A percentile compares a stretch with the other conserved stretches of the same genome.
phyloP scores from a whole-genome alignment of 73 alveolate genomes.

The Blepharisma japonicum region DNA sequence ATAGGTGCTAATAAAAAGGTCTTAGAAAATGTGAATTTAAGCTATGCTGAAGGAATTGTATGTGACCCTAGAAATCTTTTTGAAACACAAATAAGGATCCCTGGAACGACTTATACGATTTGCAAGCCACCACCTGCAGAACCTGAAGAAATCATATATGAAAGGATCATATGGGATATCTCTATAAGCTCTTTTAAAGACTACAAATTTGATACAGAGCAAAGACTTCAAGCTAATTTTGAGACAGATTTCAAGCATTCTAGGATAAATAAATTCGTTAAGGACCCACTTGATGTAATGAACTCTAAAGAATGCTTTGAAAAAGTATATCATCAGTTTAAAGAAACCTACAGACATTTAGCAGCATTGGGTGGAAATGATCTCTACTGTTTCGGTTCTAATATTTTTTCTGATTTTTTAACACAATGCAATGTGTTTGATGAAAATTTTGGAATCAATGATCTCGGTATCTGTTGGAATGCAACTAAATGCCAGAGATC shows the following conservation, averaged over 20 bases:
- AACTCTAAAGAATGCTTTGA: slow-evolving; percentile 44
- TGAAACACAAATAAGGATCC: not conserved
- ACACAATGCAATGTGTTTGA: slow-evolving; percentile 19
- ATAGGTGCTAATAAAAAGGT: no score
- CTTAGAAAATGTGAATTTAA: not conserved
- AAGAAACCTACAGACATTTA: slow-evolving; percentile 32
- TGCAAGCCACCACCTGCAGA: not conserved
- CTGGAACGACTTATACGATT: not conserved
- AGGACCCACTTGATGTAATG: slow-evolving; percentile 49
- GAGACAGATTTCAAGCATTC: slow-evolving; percentile 74
- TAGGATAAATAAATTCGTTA: slow-evolving; percentile 49
- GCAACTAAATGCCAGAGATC: no score
- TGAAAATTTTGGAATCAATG: slow-evolving; percentile 46
- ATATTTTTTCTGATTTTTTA: slow-evolving; percentile 22
- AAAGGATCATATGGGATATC: slow-evolving; percentile 34
- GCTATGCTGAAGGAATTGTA: not conserved
- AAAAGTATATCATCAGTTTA: slow-evolving; percentile 30
- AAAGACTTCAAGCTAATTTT: slow-evolving; percentile 54
- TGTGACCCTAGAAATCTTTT: not conserved
- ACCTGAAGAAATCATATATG: not conserved
- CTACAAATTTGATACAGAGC: slow-evolving; percentile 59
- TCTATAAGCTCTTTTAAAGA: slow-evolving; percentile 55
- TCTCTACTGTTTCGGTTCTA: slow-evolving; percentile 7
- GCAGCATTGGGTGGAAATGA: slow-evolving; percentile 13
- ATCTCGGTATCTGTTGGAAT: slow-evolving; percentile 16